Evolutionary conservation across 2,329 filamentous ascomycete species (phyloP), one percentile per base, ranked within the genome.

Genomic region (Fusarium drepaniforme): DNA sequence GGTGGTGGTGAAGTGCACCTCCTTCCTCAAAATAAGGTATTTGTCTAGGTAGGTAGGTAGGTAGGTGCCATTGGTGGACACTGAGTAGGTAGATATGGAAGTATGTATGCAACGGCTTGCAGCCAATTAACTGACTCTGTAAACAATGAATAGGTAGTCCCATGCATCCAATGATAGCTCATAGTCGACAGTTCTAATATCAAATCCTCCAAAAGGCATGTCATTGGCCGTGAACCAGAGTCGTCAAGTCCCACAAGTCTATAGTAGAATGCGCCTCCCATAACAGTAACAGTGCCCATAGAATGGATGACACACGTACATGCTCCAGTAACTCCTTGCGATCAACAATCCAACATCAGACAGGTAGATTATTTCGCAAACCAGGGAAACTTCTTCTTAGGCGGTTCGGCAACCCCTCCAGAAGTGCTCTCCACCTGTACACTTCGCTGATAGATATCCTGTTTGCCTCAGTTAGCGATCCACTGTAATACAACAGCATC

Each of bases 311-410:
- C 60, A 49, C 38, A 67, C n/a, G 35, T 46, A 71, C 70, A 68
- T 59, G 67, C 67, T 71, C 73, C 74, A 53, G 44, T 61, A 81
- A 81, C 80, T 80, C 79, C 81, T 75, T 60, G 61, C 69, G 64
- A 66, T 69, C 61, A 62, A 56, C 37, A 63, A 79, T 46, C 28
- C 49, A 21, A 33, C 28, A 33, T 7, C 28, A 33, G 28, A 33
- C 51, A 56, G 51, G 51, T 15, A 56, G 16, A 66, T 53, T 82
- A 86, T 79, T 89, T 90, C 76, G 88, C 86, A 81, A 92, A 90
- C 91, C 91, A 93, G 13, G 89, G 89, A 77, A 92, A 92, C 80
- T 92, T 92, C 84, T 92, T 92, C 84, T 89, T 92, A 65, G 83
- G 81, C 30, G 85, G 81, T 57, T 91, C 90, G 18, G 83, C 78